Base-by-base conservation (phyloP, 352 stramenopile species). In the Globisporangium viniferum region DNA sequence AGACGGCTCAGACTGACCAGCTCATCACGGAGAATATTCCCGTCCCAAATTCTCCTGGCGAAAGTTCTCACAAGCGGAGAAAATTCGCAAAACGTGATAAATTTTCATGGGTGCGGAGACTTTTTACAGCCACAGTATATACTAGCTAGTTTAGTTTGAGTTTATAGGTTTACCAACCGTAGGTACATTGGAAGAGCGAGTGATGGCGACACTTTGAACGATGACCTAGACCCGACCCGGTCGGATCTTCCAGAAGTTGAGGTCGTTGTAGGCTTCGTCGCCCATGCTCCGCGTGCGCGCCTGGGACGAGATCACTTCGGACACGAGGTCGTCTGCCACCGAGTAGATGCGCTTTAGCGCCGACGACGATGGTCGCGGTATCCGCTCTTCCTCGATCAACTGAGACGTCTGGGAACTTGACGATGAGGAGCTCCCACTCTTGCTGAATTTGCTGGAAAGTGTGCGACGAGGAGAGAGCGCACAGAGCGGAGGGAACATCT, bases 241-340 rank as follows among this genome's bases (percentile, higher is more conserved):
- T 27, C 82, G 71, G 56, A 95, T 89, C 51, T 82, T 74, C 88
- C 88, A 95, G 53, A 92, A 95, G 68, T 95, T 95, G 33, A 92
- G 71, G 64, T 95, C 88, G 68, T 95, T 95, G 76, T 90, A 95
- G 24, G 86, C 86, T 63, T 95, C 88, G 62, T 95, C 88, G 10
- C 72, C 75, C 70, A 92, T 74, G 56, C 72, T 88, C 31, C 82
- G 77, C 49, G 82, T 78, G 14, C 75, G 76, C 6, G 78, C 78
- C 56, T 83, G 77, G 0, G 73, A 84, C 2, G 77, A 81, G 53
- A 89, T 74, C 0, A 83, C 72, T 41, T 91, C 83, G 2, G 78
- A 84, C 9, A 88, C 72, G 27, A 88, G 67, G 44, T 83, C 71
- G 12, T 91, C 76, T 9, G 66, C 71, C 4, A 66, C 57, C 0